Conservation (phyloP, 2,329 filamentous ascomycete species). For the Paracorniculantispora psalliotae region DNA sequence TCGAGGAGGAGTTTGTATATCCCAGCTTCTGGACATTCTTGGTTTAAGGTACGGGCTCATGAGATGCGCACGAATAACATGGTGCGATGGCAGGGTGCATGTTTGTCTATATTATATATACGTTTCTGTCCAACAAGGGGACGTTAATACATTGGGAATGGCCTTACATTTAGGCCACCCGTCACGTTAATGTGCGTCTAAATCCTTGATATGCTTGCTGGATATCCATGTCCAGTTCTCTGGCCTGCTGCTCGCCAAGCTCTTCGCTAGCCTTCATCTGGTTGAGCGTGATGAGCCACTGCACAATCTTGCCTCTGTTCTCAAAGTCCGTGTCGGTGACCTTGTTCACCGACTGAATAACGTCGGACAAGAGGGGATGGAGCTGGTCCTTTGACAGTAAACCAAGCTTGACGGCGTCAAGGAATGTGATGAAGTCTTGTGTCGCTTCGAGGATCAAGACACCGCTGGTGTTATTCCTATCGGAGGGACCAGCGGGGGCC, state of each 20-base stretch:
- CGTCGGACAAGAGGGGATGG: constrained; percentile 90
- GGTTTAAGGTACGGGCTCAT: constrained; percentile 45
- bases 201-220: constrained; percentile 93
- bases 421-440: constrained; percentile 96
- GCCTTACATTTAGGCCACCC: not conserved
- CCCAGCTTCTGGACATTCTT: constrained; percentile 98
- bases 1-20: constrained; percentile 98
- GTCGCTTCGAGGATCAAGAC: constrained; percentile 82
- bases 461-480: constrained; percentile 47
- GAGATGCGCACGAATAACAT: not conserved
- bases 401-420: constrained; percentile 89
- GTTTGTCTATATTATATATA: not conserved
- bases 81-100: not conserved
- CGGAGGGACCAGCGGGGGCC: constrained; percentile 33
- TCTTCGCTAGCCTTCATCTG: constrained; percentile 97
- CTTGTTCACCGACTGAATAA: constrained; percentile 95
- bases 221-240: constrained; percentile 89
- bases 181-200: constrained; percentile 66
- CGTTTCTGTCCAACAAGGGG: not conserved
- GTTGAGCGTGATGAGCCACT: constrained; percentile 95
- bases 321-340: constrained; percentile 95
- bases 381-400: constrained; percentile 91
- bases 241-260: constrained; percentile 76
- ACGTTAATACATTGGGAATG: not conserved
- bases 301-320: constrained; percentile 91